phyloP scores from a whole-genome alignment of 768 basidiomycete genomes.

The Suillus clintonianus region DNA sequence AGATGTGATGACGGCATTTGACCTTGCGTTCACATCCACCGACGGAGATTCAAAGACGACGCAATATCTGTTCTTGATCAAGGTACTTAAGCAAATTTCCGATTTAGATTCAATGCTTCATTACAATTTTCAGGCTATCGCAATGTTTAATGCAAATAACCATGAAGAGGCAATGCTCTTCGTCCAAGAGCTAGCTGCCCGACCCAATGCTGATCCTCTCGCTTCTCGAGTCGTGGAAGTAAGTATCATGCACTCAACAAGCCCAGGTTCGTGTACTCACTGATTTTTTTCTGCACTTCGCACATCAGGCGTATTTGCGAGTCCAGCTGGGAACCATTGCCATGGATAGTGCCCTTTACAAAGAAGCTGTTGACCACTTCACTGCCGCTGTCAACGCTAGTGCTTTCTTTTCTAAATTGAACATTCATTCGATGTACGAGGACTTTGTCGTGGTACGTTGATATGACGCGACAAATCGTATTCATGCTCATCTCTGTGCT shows the following conservation, averaged over 20 bases:
- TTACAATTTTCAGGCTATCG: neutral
- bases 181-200: neutral
- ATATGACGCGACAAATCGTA: neutral
- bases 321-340: neutral
- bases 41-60: neutral
- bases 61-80: neutral
- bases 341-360: neutral
- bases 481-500: neutral
- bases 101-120: neutral
- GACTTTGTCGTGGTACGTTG: neutral
- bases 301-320: neutral
- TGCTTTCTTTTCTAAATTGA: neutral
- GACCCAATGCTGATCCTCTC: neutral
- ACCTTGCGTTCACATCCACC: neutral
- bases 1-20: neutral
- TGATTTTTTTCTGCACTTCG: neutral
- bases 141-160: neutral
- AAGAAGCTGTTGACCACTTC: neutral
- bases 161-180: neutral
- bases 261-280: neutral
- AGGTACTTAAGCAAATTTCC: neutral
- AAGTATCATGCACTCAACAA: neutral
- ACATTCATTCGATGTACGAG: neutral
- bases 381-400: neutral
- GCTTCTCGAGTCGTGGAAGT: neutral